A percentile compares a stretch with the other conserved stretches of the same genome.
Conservation (phyloP, 306 rosid species). For the Rosa multiflora region DNA sequence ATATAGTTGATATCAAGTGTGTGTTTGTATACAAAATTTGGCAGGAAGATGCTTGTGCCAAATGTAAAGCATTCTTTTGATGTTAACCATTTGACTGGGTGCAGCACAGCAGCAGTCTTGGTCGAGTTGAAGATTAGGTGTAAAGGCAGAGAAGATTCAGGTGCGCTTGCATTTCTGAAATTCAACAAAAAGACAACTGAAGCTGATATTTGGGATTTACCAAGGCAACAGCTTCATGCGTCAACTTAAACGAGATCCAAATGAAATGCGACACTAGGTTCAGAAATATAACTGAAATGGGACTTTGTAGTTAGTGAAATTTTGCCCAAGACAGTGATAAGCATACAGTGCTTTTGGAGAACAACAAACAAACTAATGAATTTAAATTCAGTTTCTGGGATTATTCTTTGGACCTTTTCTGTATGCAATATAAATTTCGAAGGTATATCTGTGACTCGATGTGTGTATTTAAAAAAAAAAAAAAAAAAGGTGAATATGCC, state of each 20-base stretch:
- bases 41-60: background rate
- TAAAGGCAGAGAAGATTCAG: conserved; percentile 3
- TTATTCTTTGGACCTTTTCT: background rate
- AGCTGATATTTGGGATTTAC: background rate
- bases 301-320: background rate
- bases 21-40: background rate
- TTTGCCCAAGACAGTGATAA: background rate
- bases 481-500: too few relatives aligned
- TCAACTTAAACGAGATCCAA: background rate
- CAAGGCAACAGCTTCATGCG: background rate
- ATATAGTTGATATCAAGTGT: background rate
- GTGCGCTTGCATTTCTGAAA: background rate
- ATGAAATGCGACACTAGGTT: background rate
- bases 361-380: background rate
- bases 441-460: background rate
- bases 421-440: background rate
- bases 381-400: background rate
- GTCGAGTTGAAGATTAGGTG: conserved; percentile 4
- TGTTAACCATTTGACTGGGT: background rate
- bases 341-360: background rate
- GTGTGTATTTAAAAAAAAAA: too few relatives aligned
- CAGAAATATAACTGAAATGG: background rate
- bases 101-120: background rate
- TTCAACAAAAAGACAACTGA: background rate
- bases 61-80: background rate